Percentiles rank a stretch among this genome's conserved stretches.
phyloP scores from a whole-genome alignment of 345 rosid species.

The Salix koriyanagi region DNA sequence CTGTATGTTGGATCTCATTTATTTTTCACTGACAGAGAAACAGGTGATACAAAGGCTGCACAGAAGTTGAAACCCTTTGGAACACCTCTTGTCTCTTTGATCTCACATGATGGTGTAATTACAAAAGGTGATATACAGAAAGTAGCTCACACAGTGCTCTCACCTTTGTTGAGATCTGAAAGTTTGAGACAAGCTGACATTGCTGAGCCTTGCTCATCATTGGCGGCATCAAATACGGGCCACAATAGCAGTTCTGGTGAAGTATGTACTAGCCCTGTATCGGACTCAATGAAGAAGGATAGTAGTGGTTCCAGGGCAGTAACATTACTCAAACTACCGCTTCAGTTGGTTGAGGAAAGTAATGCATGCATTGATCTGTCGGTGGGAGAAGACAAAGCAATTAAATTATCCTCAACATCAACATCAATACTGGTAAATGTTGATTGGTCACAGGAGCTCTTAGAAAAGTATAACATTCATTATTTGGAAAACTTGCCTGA shows the following conservation, averaged over 20 bases:
- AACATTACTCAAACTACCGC: slow-evolving; percentile 43
- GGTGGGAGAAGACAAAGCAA: slow-evolving; percentile 47
- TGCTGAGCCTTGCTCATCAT: slow-evolving; percentile 34
- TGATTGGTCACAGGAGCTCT: slow-evolving; percentile 68
- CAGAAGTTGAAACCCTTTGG: slow-evolving; percentile 64
- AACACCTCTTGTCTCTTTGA: slow-evolving; percentile 58
- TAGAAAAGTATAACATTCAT: slow-evolving; percentile 47
- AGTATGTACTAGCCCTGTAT: slow-evolving; percentile 26
- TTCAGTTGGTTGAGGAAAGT: slow-evolving; percentile 64
- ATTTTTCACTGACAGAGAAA: slow-evolving; percentile 35
- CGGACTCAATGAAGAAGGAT: slow-evolving; percentile 32
- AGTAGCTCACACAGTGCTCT: slow-evolving; percentile 55
- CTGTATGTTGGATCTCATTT: neutral
- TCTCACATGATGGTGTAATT: slow-evolving; percentile 43
- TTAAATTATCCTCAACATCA: slow-evolving; percentile 46
- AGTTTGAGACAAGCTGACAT: slow-evolving; percentile 23
- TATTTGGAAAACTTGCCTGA: slow-evolving; percentile 85
- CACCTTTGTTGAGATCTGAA: slow-evolving; percentile 53
- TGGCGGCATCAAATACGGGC: slow-evolving; percentile 29
- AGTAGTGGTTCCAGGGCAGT: slow-evolving; percentile 29
- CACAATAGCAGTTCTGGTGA: slow-evolving; percentile 30
- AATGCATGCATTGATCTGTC: slow-evolving; percentile 50
- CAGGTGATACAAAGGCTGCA: slow-evolving; percentile 38
- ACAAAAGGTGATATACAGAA: slow-evolving; percentile 52
- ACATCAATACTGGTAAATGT: slow-evolving; percentile 39